Conservation (phyloP, 257 asterid species). For the Ehretia macrophylla region DNA sequence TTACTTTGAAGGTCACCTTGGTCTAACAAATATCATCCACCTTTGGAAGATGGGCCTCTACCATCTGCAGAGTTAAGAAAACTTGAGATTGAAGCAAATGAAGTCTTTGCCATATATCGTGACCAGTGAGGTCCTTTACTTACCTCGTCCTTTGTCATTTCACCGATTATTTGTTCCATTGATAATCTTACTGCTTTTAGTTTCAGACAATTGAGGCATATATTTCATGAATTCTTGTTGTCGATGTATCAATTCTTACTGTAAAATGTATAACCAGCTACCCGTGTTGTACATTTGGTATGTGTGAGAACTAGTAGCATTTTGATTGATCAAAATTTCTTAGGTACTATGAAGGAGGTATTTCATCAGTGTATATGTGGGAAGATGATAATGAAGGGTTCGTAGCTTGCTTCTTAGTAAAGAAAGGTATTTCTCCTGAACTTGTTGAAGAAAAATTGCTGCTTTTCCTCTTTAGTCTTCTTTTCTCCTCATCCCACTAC, state of each 20-base stretch:
- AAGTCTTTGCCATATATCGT: conserved; percentile 85
- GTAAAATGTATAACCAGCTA: not conserved
- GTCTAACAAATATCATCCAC: conserved; percentile 91
- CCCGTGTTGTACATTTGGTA: conserved; percentile 13
- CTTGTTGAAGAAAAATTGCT: conserved; percentile 5
- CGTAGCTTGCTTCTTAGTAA: conserved; percentile 87
- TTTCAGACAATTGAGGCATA: not conserved
- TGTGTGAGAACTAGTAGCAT: conserved; percentile 22
- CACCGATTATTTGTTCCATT: conserved; percentile 3
- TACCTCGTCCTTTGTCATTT: conserved; percentile 47
- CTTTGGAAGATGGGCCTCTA: conserved; percentile 71
- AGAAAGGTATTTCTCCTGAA: conserved; percentile 56
- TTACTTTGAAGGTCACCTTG: conserved; percentile 74
- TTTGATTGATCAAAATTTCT: conserved; percentile 41
- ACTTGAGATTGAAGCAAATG: conserved; percentile 96
- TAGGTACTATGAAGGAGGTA: conserved; percentile 99
- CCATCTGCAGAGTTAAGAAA: conserved; percentile 87
- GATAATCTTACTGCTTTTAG: not conserved
- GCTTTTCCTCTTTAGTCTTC: not conserved
- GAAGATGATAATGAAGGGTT: conserved; percentile 87
- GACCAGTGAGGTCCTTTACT: conserved; percentile 99
- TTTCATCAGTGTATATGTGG: conserved; percentile 91
- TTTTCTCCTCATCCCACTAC: conserved; percentile 1
- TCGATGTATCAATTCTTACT: not conserved
- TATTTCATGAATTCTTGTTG: too few relatives aligned